These are phyloP conservation scores for Phaeolepiota aurea DNA, from an alignment of 768 basidiomycete species.

Conservation along the genomic window DNA sequence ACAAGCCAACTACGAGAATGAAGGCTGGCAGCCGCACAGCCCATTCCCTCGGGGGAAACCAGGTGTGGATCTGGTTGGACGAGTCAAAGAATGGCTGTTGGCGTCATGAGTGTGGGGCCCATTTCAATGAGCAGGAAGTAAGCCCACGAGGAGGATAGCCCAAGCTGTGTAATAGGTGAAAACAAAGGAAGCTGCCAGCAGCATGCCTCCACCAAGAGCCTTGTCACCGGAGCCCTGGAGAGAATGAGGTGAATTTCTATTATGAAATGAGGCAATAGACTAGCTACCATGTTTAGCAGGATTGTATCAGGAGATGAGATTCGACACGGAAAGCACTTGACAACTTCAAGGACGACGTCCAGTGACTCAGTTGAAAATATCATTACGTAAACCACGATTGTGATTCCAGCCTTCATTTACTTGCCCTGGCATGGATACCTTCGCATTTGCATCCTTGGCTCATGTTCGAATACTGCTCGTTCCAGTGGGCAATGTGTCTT, in stretches of 20 bases:
- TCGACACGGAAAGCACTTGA: no score
- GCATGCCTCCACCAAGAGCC: slow-evolving; percentile 69
- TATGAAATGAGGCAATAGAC: not conserved
- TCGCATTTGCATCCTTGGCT: slow-evolving; percentile 76
- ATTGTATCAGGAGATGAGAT: no score
- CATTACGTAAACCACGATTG: not conserved
- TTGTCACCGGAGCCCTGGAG: slow-evolving; percentile 76
- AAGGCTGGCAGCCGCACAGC: slow-evolving; percentile 82
- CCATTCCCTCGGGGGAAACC: slow-evolving; percentile 90
- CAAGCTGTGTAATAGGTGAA: slow-evolving; percentile 91
- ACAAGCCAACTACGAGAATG: slow-evolving; percentile 71
- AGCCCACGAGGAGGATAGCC: slow-evolving; percentile 77
- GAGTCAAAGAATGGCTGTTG: slow-evolving; percentile 74
- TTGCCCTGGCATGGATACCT: slow-evolving; percentile 48
- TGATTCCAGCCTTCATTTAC: not conserved
- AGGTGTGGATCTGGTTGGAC: slow-evolving; percentile 62
- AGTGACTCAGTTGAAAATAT: not conserved
- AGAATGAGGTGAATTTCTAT: slow-evolving; percentile 3
- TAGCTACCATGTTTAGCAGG: slow-evolving; percentile 11
- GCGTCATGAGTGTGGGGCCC: slow-evolving; percentile 3
- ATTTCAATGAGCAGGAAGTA: not conserved
- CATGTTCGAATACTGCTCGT: slow-evolving; percentile 80
- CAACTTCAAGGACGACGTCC: no score
- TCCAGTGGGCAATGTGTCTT: slow-evolving; percentile 73
- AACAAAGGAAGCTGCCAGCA: slow-evolving; percentile 64